A percentile compares a stretch with the other conserved stretches of the same genome.
phyloP scores from a whole-genome alignment of 768 basidiomycete genomes.

The Zangia roseola region DNA sequence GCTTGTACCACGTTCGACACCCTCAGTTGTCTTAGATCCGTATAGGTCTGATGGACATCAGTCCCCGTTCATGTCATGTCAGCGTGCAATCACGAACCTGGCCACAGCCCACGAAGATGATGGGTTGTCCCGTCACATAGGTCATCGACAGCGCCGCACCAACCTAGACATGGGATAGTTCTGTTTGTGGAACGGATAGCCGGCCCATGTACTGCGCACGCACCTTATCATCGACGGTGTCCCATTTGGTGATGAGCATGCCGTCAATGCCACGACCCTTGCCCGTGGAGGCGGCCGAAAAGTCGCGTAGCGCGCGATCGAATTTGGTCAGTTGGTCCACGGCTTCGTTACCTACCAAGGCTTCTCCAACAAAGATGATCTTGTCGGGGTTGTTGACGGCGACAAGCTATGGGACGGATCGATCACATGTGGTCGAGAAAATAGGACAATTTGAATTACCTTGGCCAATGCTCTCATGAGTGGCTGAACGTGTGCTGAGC shows the following conservation, averaged over 20 bases:
- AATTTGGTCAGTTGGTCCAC: slow-evolving; percentile 98
- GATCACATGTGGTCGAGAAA: background rate
- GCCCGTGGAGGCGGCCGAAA: slow-evolving; percentile 66
- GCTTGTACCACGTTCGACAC: slow-evolving; percentile 94
- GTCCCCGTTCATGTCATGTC: slow-evolving; percentile 1
- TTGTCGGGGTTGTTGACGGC: slow-evolving; percentile 94
- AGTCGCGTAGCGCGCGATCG: slow-evolving; percentile 90
- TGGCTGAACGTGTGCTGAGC: slow-evolving; percentile 48
- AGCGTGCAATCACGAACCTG: slow-evolving; percentile 57
- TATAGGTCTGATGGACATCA: slow-evolving; percentile 72
- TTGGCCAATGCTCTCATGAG: slow-evolving; percentile 99
- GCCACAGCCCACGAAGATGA: slow-evolving; percentile 97
- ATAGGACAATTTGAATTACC: slow-evolving; percentile 36
- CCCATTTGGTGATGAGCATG: slow-evolving; percentile 98
- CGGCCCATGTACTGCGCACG: slow-evolving; percentile 17
- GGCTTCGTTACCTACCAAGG: slow-evolving; percentile 97
- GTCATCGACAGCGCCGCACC: slow-evolving; percentile 99
- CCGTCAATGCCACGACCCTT: slow-evolving; percentile 94
- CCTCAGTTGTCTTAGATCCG: slow-evolving; percentile 86
- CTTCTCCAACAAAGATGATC: slow-evolving; percentile 97
- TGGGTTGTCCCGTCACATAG: slow-evolving; percentile 97
- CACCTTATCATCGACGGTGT: slow-evolving; percentile 97
- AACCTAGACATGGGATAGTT: slow-evolving; percentile 51
- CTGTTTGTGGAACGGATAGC: no score
- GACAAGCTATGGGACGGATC: slow-evolving; percentile 59